Evolutionary conservation across 805 yeast genomes (phyloP).

Genomic region (Ogataea methylovora): DNA sequence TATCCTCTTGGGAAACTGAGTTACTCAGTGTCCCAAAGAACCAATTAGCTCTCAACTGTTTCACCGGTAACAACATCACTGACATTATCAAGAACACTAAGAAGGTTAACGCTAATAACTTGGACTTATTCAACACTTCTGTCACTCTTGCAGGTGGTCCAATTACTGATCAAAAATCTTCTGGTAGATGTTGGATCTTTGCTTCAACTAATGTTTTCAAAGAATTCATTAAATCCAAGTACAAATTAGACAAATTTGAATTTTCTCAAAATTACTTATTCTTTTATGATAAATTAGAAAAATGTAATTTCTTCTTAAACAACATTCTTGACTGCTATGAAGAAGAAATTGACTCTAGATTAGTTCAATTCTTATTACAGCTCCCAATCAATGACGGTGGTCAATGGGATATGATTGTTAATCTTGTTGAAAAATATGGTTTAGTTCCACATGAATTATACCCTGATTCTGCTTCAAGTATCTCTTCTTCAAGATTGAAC

Average conservation of each 20-base stretch:
- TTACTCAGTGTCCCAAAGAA: conserved; percentile 42
- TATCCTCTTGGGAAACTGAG: conserved; percentile 38
- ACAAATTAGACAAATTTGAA: conserved; percentile 63
- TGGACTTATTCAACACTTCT: conserved; percentile 35
- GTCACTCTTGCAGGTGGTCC: conserved; percentile 52
- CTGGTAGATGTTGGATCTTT: conserved; percentile 89
- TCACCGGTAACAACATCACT: conserved; percentile 39
- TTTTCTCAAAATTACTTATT: conserved; percentile 73
- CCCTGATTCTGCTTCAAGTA: conserved; percentile 61
- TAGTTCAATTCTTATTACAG: conserved; percentile 54
- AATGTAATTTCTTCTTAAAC: conserved; percentile 74
- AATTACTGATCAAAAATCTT: conserved; percentile 63
- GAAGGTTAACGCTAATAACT: conserved; percentile 19
- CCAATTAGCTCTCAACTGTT: conserved; percentile 44
- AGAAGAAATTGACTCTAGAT: conserved; percentile 63
- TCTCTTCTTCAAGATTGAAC: conserved; percentile 51
- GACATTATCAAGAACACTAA: conserved; percentile 32
- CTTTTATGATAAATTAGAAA: conserved; percentile 84
- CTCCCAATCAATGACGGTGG: conserved; percentile 83
- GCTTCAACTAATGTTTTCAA: conserved; percentile 77
- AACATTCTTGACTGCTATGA: conserved; percentile 62
- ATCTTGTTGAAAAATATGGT: conserved; percentile 72
- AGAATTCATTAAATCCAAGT: conserved; percentile 51
- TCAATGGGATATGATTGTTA: conserved; percentile 81
- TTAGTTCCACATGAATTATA: conserved; percentile 66